Evolutionary conservation across 148 eudicot genomes (phyloP), one percentile per base, ranked within the genome.

Genomic region (Tetragonia tetragonoides): DNA sequence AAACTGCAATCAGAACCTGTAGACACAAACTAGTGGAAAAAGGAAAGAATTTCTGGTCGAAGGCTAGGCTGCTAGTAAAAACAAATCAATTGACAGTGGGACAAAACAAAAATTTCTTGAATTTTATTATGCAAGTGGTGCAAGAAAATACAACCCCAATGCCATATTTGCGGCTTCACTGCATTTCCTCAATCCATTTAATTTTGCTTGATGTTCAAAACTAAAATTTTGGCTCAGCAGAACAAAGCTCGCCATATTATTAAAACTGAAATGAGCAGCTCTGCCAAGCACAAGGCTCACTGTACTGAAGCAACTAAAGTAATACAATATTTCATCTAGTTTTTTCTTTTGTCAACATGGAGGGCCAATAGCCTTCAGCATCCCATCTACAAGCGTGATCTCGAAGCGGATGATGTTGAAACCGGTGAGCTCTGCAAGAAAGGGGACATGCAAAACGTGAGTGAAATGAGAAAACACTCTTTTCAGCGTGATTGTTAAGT

Each of bases 391-490:
- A 93, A 87, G 78, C 93, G 88, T 67, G 96, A 83, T 81, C 81
- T 88, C 74, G 92, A 87, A 59, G 81, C 77, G n/a, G 87, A 73
- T 78, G 92, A 78, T 47, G 87, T 56, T 71, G 92, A 74, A 74
- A 81, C 85, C 57, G 89, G 90, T 46, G 93, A 89, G 70, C 96
- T 89, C 98, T 93, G 92, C 88, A 70, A 70, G 41, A 87, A 51
- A 77, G 71, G 80, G 34, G 38, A 60, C 38, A 77, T 46, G 37
- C 20, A 76, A 67, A 56, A 53, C n/a, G 38, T 69, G 42, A 41
- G 80, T 21, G 5, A 28, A 28, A 28, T 28, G 34, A 28, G 34
- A 28, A 28, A 28, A 28, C 34, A 28, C 34, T 28, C 34, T 28
- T 28, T 28, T 28, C 34, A 28, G 49, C 8, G 53, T 8, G 10